Evolutionary conservation across 495 filamentous ascomycete species (phyloP).

Genomic region (Penicillium verhagenii): DNA sequence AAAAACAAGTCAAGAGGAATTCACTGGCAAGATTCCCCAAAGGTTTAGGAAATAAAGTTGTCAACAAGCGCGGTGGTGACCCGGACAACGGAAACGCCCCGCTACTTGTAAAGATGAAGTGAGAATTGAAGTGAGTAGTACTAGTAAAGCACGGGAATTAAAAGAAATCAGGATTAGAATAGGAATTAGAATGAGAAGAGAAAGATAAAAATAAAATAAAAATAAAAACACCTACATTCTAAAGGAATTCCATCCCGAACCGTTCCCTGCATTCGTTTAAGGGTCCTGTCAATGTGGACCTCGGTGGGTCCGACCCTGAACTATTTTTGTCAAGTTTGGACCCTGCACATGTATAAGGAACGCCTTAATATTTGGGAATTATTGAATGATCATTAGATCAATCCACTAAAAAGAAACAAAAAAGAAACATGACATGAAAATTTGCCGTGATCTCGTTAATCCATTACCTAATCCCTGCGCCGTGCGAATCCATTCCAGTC

Average conservation of each 20-base stretch:
- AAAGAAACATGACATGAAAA: neutral
- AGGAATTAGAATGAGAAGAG: no score
- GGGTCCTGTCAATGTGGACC: slow-evolving; percentile 14
- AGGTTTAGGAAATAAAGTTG: neutral
- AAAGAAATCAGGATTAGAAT: neutral
- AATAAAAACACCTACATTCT: neutral
- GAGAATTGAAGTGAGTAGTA: neutral
- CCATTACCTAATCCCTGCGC: slow-evolving; percentile 7
- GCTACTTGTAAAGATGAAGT: neutral
- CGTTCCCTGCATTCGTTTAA: slow-evolving; percentile 1
- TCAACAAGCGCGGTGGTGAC: slow-evolving; percentile 22
- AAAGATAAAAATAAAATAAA: no score
- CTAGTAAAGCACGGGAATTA: neutral
- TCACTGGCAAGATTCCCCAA: neutral
- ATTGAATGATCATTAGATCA: neutral
- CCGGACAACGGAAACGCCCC: slow-evolving; percentile 17
- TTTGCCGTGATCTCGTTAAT: slow-evolving; percentile 4
- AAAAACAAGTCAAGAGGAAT: neutral
- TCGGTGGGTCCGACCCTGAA: neutral
- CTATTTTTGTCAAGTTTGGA: slow-evolving; percentile 5
- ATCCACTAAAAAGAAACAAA: neutral
- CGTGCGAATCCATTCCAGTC: slow-evolving; percentile 12
- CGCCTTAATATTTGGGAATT: neutral
- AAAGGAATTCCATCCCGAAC: neutral
- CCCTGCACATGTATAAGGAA: neutral